These are phyloP conservation scores for Fennellomyces sp. DNA, from an alignment of 371 early-diverging fungal species.

Conservation along the genomic window DNA sequence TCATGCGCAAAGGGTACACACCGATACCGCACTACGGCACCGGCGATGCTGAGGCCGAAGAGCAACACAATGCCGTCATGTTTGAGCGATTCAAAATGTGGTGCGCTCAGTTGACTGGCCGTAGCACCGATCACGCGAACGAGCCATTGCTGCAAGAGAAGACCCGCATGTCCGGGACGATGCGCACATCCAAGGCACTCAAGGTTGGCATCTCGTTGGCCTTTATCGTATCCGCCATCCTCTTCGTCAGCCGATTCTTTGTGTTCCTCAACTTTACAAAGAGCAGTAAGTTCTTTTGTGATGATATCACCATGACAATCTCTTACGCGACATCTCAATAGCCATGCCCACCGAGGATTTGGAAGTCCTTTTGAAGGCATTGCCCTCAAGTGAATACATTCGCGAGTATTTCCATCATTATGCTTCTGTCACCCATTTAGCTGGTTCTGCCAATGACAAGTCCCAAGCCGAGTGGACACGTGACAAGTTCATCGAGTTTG, in stretches of 20 bases:
- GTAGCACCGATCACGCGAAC: not conserved
- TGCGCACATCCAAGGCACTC: not conserved
- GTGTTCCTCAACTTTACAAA: not conserved
- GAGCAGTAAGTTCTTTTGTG: constrained; percentile 3
- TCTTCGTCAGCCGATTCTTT: constrained; percentile 10
- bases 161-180: not conserved
- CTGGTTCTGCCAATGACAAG: constrained; percentile 44
- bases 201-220: not conserved
- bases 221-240: not conserved
- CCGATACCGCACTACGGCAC: constrained; percentile 1
- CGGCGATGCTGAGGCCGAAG: not conserved
- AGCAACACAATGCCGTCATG: not conserved
- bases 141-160: constrained; percentile 1
- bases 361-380: constrained; percentile 24
- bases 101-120: not conserved
- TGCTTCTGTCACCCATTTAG: constrained; percentile 56
- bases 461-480: constrained; percentile 59
- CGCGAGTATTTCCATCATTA: constrained; percentile 48
- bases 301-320: not conserved
- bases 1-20: constrained; percentile 11
- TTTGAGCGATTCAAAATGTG: constrained; percentile 6
- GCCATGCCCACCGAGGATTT: constrained; percentile 17
- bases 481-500: constrained; percentile 49
- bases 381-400: constrained; percentile 25
- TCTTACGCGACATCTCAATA: not conserved